A percentile compares a stretch with the other conserved stretches of the same genome.
phyloP scores from a whole-genome alignment of 768 basidiomycete species.

The Chiua virens region DNA sequence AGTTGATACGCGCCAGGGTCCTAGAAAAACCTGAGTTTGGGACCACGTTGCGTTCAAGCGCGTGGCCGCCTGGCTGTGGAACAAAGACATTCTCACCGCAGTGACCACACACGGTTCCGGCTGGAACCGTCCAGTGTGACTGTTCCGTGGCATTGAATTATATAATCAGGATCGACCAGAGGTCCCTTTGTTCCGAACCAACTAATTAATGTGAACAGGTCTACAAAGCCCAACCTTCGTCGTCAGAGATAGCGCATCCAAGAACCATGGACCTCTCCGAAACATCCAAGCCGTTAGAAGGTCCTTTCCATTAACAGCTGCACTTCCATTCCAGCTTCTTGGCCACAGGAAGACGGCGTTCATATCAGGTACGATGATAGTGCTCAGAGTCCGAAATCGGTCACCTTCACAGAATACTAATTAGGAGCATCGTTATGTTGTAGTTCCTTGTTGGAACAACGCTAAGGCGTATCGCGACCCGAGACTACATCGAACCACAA shows the following conservation, averaged over 20 bases:
- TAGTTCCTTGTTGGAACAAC: too few relatives aligned
- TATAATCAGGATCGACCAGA: constrained; percentile 26
- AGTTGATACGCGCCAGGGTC: constrained; percentile 27
- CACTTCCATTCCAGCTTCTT: constrained; percentile 15
- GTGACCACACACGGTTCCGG: constrained; percentile 4
- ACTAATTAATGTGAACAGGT: constrained; percentile 9
- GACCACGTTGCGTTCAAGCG: constrained; percentile 21
- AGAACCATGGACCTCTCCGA: neutral
- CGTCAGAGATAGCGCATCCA: neutral
- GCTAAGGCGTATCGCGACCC: too few relatives aligned
- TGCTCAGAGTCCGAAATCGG: too few relatives aligned
- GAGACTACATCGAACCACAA: too few relatives aligned
- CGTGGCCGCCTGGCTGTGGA: constrained; percentile 16
- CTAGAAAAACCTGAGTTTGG: constrained; percentile 19
- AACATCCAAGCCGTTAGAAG: neutral
- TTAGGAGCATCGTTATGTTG: too few relatives aligned
- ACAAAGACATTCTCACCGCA: constrained; percentile 5
- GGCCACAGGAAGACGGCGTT: constrained; percentile 14
- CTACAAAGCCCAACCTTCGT: neutral
- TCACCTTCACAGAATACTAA: too few relatives aligned
- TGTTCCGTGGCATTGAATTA: constrained; percentile 18
- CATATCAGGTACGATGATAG: constrained; percentile 5
- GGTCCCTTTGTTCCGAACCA: neutral
- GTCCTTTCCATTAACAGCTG: constrained; percentile 1
- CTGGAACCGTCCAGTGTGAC: constrained; percentile 10